Evolutionary conservation across 805 yeast genomes (phyloP).

Genomic region (Blastobotrys mokoenaii): DNA sequence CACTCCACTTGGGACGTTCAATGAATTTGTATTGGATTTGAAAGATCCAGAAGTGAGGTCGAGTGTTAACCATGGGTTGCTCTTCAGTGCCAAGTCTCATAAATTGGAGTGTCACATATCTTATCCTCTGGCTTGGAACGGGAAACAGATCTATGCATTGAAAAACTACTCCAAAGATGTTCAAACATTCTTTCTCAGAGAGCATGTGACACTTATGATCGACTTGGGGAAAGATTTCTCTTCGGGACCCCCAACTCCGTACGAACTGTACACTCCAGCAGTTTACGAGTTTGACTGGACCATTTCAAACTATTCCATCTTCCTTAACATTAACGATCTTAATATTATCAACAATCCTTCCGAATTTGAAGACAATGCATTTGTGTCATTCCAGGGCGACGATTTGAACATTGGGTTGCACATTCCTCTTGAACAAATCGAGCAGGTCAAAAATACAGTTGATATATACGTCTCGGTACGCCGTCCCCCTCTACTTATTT

Average conservation of each 20-base stretch:
- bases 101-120: conserved; percentile 47
- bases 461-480: conserved; percentile 12
- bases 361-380: conserved; percentile 74
- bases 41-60: conserved; percentile 57
- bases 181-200: conserved; percentile 63
- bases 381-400: conserved; percentile 64
- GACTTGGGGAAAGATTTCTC: conserved; percentile 74
- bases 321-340: conserved; percentile 73
- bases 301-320: conserved; percentile 47
- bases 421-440: conserved; percentile 48
- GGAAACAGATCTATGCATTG: conserved; percentile 60
- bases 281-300: conserved; percentile 54
- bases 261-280: conserved; percentile 71
- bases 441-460: conserved; percentile 20
- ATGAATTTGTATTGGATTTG: conserved; percentile 39
- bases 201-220: conserved; percentile 64
- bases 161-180: conserved; percentile 43
- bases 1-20: conserved; percentile 46
- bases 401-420: conserved; percentile 37
- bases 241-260: conserved; percentile 54
- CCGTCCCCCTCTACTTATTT: not conserved
- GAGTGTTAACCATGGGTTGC: conserved; percentile 80
- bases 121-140: conserved; percentile 80
- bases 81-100: conserved; percentile 56
- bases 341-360: conserved; percentile 86